Evolutionary conservation across 2,329 filamentous ascomycete genomes (phyloP).

Genomic region (Fusarium sp.): DNA sequence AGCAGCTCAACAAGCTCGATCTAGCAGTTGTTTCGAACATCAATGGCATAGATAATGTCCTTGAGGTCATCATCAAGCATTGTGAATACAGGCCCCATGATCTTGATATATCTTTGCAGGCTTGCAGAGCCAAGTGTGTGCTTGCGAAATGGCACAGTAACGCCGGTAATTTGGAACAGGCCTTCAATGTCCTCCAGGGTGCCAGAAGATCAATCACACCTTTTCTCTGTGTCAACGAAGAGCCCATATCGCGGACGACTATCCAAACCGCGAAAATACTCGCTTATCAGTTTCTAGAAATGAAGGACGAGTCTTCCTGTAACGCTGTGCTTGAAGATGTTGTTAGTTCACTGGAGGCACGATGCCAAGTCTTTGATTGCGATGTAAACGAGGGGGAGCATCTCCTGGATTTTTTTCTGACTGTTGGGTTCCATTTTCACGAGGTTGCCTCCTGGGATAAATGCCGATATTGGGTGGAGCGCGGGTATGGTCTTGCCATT

Average conservation of each 20-base stretch:
- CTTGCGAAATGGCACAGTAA: conserved; percentile 2
- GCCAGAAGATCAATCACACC: background rate
- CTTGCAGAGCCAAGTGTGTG: background rate
- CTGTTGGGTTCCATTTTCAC: conserved; percentile 1
- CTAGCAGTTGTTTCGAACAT: background rate
- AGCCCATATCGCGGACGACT: background rate
- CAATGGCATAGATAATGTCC: background rate
- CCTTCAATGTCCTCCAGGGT: background rate
- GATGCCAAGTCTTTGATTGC: background rate
- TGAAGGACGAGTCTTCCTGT: background rate
- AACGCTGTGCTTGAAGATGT: background rate
- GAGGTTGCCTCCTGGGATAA: background rate
- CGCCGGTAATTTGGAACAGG: background rate
- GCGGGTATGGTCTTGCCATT: background rate
- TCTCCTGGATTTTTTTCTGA: background rate
- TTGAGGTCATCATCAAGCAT: background rate
- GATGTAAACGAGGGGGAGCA: background rate
- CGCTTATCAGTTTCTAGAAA: background rate
- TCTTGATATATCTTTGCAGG: background rate
- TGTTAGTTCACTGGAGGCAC: background rate
- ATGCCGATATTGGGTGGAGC: background rate
- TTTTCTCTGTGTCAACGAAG: background rate
- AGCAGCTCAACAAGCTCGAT: background rate
- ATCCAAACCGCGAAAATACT: background rate
- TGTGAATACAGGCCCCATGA: background rate